Conservation (phyloP, 2,329 filamentous ascomycete genomes). For the Exophiala aquamarina region DNA sequence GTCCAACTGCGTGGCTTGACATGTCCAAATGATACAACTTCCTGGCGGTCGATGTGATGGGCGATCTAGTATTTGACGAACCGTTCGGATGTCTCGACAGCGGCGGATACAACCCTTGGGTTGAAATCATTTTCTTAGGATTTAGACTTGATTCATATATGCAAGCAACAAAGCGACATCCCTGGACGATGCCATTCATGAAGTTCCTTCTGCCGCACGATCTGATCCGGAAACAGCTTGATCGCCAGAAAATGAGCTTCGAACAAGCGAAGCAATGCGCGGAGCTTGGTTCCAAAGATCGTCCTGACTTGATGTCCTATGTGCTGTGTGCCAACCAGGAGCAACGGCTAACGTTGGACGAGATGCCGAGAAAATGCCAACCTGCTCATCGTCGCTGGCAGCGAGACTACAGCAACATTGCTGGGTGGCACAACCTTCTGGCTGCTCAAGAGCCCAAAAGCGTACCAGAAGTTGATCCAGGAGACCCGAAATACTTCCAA, state of each 20-base stretch:
- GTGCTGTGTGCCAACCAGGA: constrained; percentile 12
- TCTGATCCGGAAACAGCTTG: background rate
- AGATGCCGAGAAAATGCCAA: constrained; percentile 12
- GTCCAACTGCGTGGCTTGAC: too few relatives aligned
- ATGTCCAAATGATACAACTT: constrained; percentile 23
- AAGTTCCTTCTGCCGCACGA: background rate
- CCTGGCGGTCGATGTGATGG: constrained; percentile 27
- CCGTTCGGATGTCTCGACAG: constrained; percentile 33
- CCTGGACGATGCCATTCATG: background rate
- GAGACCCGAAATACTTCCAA: constrained; percentile 31
- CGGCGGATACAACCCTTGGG: constrained; percentile 32
- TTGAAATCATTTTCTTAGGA: constrained; percentile 29
- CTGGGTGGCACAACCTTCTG: constrained; percentile 28
- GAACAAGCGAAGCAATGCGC: constrained; percentile 2
- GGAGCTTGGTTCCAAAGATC: background rate
- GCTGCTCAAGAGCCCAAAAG: constrained; percentile 26
- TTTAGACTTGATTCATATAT: background rate
- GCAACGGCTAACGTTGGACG: constrained; percentile 18
- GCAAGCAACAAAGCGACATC: background rate
- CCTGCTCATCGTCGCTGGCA: constrained; percentile 27
- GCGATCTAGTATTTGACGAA: constrained; percentile 35
- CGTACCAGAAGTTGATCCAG: constrained; percentile 23
- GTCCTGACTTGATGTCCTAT: constrained; percentile 16
- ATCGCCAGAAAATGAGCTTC: background rate
- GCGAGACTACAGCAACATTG: constrained; percentile 29